Base-by-base conservation (phyloP, 768 basidiomycete genomes). In the Trametes gibbosa region DNA sequence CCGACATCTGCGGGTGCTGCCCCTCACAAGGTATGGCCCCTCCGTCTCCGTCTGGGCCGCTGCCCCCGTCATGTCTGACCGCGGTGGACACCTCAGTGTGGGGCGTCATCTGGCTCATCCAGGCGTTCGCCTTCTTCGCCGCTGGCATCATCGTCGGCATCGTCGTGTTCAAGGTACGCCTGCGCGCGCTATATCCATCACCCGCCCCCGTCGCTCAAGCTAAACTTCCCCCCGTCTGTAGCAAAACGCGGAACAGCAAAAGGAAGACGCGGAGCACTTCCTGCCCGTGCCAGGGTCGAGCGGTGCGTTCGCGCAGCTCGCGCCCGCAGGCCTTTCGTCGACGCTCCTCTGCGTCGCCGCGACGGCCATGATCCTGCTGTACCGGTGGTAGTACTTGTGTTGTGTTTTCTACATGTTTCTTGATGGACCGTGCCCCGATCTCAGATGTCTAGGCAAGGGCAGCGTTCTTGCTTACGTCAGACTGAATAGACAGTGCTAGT, bases 91-190 rank as follows among this genome's bases (percentile, higher is more conserved):
- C 13, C 29, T 39, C 60, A 91, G 92, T 90, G 0, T 93, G 92
- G 92, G 93, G 93, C 34, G 83, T 94, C 53, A 79, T 95, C 50
- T 95, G 94, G 94, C 82, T 93, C 37, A 71, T 95, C 63, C 70
- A 84, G 29, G 87, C 91, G 0, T 79, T 90, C 54, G 61, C 80
- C 8, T 94, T 89, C 75, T 92, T 95, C 65, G 86, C 81, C 7
- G 72, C 81, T 2, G 92, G 90, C 0, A 72, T 95, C 51, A 74
- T 95, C 21, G 85, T 94, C 23, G 91, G 94, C 19, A 69, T 94
- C 2, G 85, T 82, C 24, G 84, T 82, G 1, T 95, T 94, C 80
- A 95, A 94, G 79, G 90, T 89, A 64, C 3, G 71, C 64, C 39
- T 35, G n/a, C 29, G 10, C 29, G 29, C 29, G 29, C 29, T 10